These are phyloP conservation scores for Atalantia buxifolia DNA, from an alignment of 345 rosid species.

Conservation along the genomic window DNA sequence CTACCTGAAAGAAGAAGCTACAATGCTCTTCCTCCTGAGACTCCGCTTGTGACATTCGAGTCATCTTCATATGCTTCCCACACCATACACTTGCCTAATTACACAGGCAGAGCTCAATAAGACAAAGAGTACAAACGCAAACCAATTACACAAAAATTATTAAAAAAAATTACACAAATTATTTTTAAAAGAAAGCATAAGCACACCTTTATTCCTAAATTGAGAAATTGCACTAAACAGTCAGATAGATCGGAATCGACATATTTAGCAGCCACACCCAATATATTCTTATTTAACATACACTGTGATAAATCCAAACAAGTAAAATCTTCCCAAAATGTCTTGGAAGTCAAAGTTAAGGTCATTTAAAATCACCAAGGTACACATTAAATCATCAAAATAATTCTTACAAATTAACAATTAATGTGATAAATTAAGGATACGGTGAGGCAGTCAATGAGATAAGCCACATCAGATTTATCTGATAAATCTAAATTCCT, in stretches of 20 bases:
- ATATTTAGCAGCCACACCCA: slow-evolving; percentile 57
- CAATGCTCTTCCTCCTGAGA: slow-evolving; percentile 91
- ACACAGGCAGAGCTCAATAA: slow-evolving; percentile 7
- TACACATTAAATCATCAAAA: background rate
- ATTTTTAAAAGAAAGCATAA: background rate
- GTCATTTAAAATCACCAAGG: background rate
- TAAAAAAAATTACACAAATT: background rate
- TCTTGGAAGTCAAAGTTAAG: slow-evolving; percentile 48
- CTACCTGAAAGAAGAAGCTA: slow-evolving; percentile 61
- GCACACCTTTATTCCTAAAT: slow-evolving; percentile 65
- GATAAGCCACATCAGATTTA: slow-evolving; percentile 43
- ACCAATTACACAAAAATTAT: background rate
- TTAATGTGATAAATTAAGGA: slow-evolving; percentile 27
- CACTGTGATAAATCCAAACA: slow-evolving; percentile 90
- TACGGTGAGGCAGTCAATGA: slow-evolving; percentile 58
- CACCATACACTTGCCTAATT: slow-evolving; percentile 78
- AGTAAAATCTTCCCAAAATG: slow-evolving; percentile 83
- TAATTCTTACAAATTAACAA: background rate
- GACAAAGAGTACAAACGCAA: background rate
- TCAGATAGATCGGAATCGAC: slow-evolving; percentile 43
- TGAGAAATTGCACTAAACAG: slow-evolving; percentile 42
- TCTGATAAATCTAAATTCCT: slow-evolving; percentile 41
- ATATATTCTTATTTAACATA: slow-evolving; percentile 60
- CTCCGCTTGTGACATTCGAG: slow-evolving; percentile 66
- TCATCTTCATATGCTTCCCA: slow-evolving; percentile 84